These are phyloP conservation scores for Penicillium griseofulvum DNA, from an alignment of 2,329 filamentous ascomycete genomes.

Conservation along the genomic window DNA sequence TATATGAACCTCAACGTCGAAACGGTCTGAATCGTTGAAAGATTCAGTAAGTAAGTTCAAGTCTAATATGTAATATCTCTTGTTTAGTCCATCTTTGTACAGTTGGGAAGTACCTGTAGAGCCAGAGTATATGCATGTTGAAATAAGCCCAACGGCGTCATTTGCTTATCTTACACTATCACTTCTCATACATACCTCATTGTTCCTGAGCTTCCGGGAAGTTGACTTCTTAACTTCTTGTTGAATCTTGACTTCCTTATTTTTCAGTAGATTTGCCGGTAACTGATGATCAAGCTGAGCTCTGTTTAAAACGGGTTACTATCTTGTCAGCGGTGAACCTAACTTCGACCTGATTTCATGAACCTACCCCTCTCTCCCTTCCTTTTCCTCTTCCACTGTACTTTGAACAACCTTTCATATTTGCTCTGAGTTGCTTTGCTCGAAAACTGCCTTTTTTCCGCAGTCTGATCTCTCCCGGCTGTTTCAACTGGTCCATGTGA, in stretches of 20 bases:
- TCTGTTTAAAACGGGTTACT: neutral
- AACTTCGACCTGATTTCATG: constrained; percentile 24
- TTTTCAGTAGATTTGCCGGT: neutral
- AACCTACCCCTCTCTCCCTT: constrained; percentile 29
- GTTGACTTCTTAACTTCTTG: neutral
- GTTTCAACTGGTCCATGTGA: constrained; percentile 3
- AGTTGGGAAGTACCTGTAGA: neutral
- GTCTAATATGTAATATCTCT: neutral
- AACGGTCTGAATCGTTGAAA: neutral
- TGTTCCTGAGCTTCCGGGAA: constrained; percentile 4
- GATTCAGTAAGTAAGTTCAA: neutral
- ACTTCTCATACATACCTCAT: constrained; percentile 12
- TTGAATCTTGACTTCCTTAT: neutral
- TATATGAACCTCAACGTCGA: too few relatives aligned
- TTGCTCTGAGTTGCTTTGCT: neutral
- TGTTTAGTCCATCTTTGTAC: neutral
- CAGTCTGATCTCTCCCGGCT: neutral
- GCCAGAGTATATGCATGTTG: neutral
- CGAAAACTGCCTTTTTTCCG: neutral
- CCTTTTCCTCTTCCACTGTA: constrained; percentile 6
- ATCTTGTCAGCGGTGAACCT: constrained; percentile 12
- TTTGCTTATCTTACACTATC: constrained; percentile 6
- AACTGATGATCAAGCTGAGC: neutral
- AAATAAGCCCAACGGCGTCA: neutral
- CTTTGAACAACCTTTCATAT: neutral